A percentile compares a stretch with the other conserved stretches of the same genome.
Conservation (phyloP, 495 filamentous ascomycete genomes). For the Pyrenopolyporus hunteri region DNA sequence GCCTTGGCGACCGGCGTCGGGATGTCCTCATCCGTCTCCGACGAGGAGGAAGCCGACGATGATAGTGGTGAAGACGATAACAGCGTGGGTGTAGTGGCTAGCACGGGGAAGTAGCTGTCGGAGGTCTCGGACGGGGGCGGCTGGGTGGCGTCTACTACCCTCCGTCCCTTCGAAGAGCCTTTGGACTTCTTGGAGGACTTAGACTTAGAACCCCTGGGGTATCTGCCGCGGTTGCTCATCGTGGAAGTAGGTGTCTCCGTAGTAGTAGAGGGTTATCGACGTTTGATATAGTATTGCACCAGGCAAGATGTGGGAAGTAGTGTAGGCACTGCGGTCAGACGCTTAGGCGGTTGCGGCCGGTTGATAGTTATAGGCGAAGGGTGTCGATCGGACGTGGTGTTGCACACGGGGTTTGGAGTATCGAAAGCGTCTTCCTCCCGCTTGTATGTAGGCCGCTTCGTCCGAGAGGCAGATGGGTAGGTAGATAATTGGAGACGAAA, state of each 20-base stretch:
- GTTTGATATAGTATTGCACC: background rate
- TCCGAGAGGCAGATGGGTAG: background rate
- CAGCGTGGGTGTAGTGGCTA: too few relatives aligned
- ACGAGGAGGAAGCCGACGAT: slow-evolving; percentile 21
- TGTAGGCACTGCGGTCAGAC: slow-evolving; percentile 8
- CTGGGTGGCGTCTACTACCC: slow-evolving; percentile 1
- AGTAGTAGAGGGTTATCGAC: background rate
- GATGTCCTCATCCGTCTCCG: slow-evolving; percentile 21
- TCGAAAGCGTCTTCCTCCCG: slow-evolving; percentile 24
- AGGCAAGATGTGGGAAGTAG: background rate
- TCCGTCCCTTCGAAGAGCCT: slow-evolving; percentile 3
- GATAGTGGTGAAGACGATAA: too few relatives aligned
- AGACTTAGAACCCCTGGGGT: slow-evolving; percentile 12
- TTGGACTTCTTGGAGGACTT: background rate
- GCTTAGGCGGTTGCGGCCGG: slow-evolving; percentile 5
- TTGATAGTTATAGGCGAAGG: slow-evolving; percentile 2
- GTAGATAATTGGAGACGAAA: slow-evolving; percentile 3
- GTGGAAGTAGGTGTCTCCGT: slow-evolving; percentile 11
- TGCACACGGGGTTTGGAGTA: too few relatives aligned
- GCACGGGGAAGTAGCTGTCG: slow-evolving; percentile 31
- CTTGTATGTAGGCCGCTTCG: background rate
- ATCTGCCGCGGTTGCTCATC: slow-evolving; percentile 8
- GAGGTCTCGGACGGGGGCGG: slow-evolving; percentile 30
- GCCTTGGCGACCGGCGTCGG: background rate
- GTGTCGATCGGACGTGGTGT: too few relatives aligned